A percentile compares a stretch with the other conserved stretches of the same genome.
Evolutionary conservation across 345 rosid genomes (phyloP).

Genomic region (Excoecaria agallocha): DNA sequence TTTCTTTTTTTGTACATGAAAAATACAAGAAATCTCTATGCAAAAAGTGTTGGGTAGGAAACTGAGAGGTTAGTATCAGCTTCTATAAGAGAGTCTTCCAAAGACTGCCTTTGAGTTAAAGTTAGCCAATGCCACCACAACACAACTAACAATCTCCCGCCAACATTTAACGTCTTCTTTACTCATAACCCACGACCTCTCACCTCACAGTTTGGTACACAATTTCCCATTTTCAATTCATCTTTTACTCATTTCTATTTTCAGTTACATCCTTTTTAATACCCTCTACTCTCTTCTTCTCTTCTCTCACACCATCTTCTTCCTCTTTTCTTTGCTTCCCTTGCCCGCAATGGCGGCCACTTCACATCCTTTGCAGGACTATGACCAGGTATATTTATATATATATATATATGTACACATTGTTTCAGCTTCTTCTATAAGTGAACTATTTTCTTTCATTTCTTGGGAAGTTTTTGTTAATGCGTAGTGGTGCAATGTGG

Average conservation of each 20-base stretch:
- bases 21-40: neutral
- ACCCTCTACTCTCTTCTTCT: conserved; percentile 2
- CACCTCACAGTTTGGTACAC: conserved; percentile 85
- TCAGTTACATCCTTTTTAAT: conserved; percentile 1
- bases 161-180: conserved; percentile 43
- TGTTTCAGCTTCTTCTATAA: conserved; percentile 7
- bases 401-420: neutral
- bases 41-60: neutral
- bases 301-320: conserved; percentile 27
- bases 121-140: conserved; percentile 17
- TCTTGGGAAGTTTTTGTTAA: neutral
- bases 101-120: conserved; percentile 33
- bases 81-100: neutral
- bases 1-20: neutral
- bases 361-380: conserved; percentile 31
- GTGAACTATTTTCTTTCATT: neutral
- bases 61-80: conserved; percentile 26
- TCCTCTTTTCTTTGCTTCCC: conserved; percentile 17
- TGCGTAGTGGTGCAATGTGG: conserved; percentile 1
- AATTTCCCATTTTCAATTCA: neutral
- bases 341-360: conserved; percentile 40
- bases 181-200: conserved; percentile 66
- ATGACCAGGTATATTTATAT: conserved; percentile 48
- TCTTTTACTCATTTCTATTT: conserved; percentile 9
- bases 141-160: conserved; percentile 18